Evolutionary conservation across 1,284 basidiomycete species (phyloP), one percentile per base, ranked within the genome.

Genomic region (Ceratobasidium sp.): DNA sequence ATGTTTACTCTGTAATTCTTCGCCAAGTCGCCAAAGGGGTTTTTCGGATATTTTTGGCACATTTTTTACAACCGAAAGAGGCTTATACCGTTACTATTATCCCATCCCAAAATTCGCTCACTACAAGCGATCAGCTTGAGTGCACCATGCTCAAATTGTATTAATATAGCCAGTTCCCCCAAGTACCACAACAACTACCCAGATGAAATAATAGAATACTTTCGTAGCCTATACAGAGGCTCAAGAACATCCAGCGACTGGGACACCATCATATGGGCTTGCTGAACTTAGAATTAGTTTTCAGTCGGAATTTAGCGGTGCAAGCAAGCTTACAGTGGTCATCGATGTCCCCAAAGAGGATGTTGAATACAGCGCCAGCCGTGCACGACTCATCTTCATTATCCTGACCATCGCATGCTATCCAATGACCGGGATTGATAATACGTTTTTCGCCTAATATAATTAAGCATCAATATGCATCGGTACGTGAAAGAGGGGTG

Each of bases 311-410:
- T n/a, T 20, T 2, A 15, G n/a, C 1, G 18, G 18, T 20, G 15
- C 15, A 20, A 53, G 51, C 51, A 53, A 53, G 40, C 77, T 70
- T 56, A 80, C 79, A 51, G 28, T 80, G 79, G 44, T 80, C 77
- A 63, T 33, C 9, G 23, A 78, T 53, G 51, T 70, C 33, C 33
- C 76, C 61, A n/a, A 75, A 42, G 26, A 81, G 70, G 49, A 81
- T 60, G 44, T 77, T 78, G 2, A 69, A 56, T 18, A 81, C 80
- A 6, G 72, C 64, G 6, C 80, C 80, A 44, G 77, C 79, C 12
- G 77, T 71, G 69, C 80, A 81, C 33, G 28, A 39, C 2, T 28
- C 26, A 44, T 79, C 77, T 7, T 46, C 64, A 39, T 76, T 76
- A 51, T 76, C 73, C 23, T 66, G 73, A 2, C 73, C 73, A 9